Evolutionary conservation across 805 yeast genomes (phyloP).

Genomic region (Saccharomycopsis sp.): DNA sequence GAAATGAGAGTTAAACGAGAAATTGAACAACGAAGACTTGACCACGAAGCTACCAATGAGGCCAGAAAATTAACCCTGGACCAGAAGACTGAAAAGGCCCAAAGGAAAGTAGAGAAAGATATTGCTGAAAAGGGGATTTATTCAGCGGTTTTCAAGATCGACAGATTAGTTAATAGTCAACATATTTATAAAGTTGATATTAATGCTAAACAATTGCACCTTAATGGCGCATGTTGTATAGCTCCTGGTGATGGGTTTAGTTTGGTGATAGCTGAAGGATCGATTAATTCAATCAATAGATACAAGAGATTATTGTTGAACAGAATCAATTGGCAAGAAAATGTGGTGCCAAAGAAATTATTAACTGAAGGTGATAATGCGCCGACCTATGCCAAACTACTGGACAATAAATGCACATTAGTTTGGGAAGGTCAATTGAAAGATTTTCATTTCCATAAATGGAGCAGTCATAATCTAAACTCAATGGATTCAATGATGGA

Average conservation of each 20-base stretch:
- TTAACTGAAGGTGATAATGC: conserved; percentile 23
- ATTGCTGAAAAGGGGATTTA: conserved; percentile 41
- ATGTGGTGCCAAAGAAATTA: conserved; percentile 31
- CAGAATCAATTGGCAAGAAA: conserved; percentile 66
- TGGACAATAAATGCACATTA: conserved; percentile 38
- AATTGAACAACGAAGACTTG: conserved; percentile 49
- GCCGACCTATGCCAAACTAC: no score
- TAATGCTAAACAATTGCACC: conserved; percentile 66
- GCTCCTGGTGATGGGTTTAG: conserved; percentile 36
- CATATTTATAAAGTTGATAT: conserved; percentile 69
- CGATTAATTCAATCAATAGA: conserved; percentile 50
- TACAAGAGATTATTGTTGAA: conserved; percentile 53
- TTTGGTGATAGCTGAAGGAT: conserved; percentile 71
- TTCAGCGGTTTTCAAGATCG: conserved; percentile 54
- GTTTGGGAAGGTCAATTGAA: conserved; percentile 69
- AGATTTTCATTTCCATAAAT: conserved; percentile 50
- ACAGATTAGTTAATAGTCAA: conserved; percentile 51
- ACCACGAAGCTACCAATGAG: conserved; percentile 57
- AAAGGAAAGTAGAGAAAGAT: conserved; percentile 41
- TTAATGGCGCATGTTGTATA: conserved; percentile 56
- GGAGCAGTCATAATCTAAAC: conserved; percentile 57
- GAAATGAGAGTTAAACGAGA: conserved; percentile 67
- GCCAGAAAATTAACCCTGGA: conserved; percentile 57
- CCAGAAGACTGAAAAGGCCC: conserved; percentile 44
- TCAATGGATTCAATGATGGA: conserved; percentile 44